Evolutionary conservation across 2,329 filamentous ascomycete species (phyloP), one percentile per base, ranked within the genome.

Genomic region (Talaromyces rugulosus): DNA sequence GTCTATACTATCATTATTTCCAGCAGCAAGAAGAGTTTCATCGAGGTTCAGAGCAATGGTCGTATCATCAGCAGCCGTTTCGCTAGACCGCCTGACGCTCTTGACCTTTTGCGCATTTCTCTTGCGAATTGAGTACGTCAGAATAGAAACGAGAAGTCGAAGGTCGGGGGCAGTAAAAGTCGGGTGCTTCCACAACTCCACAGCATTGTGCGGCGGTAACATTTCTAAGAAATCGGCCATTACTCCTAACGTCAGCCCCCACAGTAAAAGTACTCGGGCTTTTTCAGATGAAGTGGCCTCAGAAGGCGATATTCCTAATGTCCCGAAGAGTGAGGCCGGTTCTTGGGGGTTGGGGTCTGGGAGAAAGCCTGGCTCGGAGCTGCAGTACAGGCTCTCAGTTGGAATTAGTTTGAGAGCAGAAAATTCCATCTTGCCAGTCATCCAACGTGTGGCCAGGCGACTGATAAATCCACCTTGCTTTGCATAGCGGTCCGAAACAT

Each of bases 171-270:
- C 80, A 0, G 87, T 88, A 69, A 90, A 89, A 1, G 85, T 89
- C 0, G 88, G 88, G 68, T 89, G 89, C 33, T 82, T 83, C 87
- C 87, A 90, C 30, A 89, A 72, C 36, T 83, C 76, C 4, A 89
- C 80, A 1, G 86, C 83, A 59, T 83, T 85, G 65, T 82, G 78
- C 1, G 87, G 86, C n/a, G 87, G 87, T 4, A 89, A 74, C 68
- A 88, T 81, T 65, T 89, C 86, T 28, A 90, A 78, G 65, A 90
- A 86, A 72, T 90, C 88, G 16, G 85, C 85, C 44, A 89, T 74
- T 34, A 90, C 84, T 5, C 87, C 87, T 1, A 90, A 77, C 0
- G 88, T 89, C 36, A 90, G 72, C 0, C 88, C 88, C 88, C 88
- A 90, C 1, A 90, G 82, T 11, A 89, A 73, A 1, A 90, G 75